Evolutionary conservation across 768 basidiomycete species (phyloP).

Genomic region (Inosperma sp.): DNA sequence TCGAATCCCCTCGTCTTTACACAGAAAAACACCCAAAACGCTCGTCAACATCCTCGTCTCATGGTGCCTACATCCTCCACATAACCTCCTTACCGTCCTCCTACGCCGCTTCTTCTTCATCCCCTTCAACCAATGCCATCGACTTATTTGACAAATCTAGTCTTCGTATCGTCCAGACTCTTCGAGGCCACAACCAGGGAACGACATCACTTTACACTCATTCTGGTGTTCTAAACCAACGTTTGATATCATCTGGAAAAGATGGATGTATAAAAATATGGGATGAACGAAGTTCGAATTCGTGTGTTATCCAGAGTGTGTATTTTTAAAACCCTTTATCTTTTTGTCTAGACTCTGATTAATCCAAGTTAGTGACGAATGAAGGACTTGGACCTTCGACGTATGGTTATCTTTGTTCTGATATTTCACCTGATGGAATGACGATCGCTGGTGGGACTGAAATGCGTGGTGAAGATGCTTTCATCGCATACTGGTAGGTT

Average conservation of each 20-base stretch:
- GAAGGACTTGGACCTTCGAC: slow-evolving; percentile 24
- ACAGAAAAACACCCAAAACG: slow-evolving; percentile 15
- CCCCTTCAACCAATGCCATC: slow-evolving; percentile 62
- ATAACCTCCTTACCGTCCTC: slow-evolving; percentile 43
- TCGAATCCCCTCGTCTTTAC: slow-evolving; percentile 20
- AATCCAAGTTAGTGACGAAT: slow-evolving; percentile 40
- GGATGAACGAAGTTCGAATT: slow-evolving; percentile 58
- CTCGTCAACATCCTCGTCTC: slow-evolving; percentile 14
- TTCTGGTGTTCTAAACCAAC: slow-evolving; percentile 37
- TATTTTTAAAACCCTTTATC: too few species aligned
- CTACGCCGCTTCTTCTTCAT: slow-evolving; percentile 60
- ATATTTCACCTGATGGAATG: slow-evolving; percentile 63
- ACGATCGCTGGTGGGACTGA: slow-evolving; percentile 83
- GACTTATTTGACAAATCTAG: slow-evolving; percentile 60
- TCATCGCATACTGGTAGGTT: slow-evolving; percentile 75
- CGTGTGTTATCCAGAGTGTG: slow-evolving; percentile 58
- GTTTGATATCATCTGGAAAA: slow-evolving; percentile 61
- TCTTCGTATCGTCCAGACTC: slow-evolving; percentile 40
- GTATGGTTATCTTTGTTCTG: slow-evolving; percentile 55
- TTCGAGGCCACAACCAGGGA: slow-evolving; percentile 54
- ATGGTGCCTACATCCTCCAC: slow-evolving; percentile 57
- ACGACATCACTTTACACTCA: slow-evolving; percentile 54
- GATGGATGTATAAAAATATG: slow-evolving; percentile 71
- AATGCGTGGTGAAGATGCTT: slow-evolving; percentile 73
- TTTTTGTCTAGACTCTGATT: too few species aligned